A percentile compares a stretch with the other conserved stretches of the same genome.
phyloP scores from a whole-genome alignment of 331 rosid genomes.

The Rosa hybrid region DNA sequence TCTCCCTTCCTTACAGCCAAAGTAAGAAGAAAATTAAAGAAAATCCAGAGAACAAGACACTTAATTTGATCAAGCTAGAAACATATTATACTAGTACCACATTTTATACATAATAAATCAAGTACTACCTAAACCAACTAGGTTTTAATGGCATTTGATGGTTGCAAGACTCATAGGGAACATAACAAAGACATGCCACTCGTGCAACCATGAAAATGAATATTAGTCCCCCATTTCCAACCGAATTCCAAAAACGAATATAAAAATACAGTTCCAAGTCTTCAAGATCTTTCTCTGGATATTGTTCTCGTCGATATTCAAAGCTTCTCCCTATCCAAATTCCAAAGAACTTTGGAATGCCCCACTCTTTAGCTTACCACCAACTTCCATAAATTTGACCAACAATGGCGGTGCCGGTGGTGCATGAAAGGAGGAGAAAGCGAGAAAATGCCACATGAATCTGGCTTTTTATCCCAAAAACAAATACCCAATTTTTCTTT shows the following conservation, averaged over 20 bases:
- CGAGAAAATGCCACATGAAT: slow-evolving; percentile 17
- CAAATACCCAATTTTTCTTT: neutral
- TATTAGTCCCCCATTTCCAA: slow-evolving; percentile 9
- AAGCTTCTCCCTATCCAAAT: slow-evolving; percentile 1
- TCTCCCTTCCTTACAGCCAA: slow-evolving; percentile 2
- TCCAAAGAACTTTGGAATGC: slow-evolving; percentile 26
- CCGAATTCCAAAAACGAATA: neutral
- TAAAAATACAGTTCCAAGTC: slow-evolving; percentile 16
- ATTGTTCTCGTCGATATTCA: neutral
- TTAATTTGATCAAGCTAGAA: neutral
- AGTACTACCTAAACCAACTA: neutral
- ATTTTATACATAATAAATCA: neutral
- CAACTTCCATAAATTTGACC: slow-evolving; percentile 24
- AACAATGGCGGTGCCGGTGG: slow-evolving; percentile 19
- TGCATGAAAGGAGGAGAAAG: slow-evolving; percentile 27
- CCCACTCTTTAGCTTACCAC: slow-evolving; percentile 20
- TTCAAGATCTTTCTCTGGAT: slow-evolving; percentile 26
- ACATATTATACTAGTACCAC: slow-evolving; percentile 1
- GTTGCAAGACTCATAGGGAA: slow-evolving; percentile 25
- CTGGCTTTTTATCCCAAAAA: slow-evolving; percentile 1
- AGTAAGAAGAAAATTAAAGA: neutral
- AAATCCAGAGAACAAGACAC: neutral
- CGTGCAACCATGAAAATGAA: slow-evolving; percentile 23
- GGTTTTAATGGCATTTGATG: slow-evolving; percentile 15
- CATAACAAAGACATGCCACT: slow-evolving; percentile 27